Percentiles rank a stretch among this genome's conserved stretches.
phyloP scores from a whole-genome alignment of 352 stramenopile species.

The Albugo laibachii region DNA sequence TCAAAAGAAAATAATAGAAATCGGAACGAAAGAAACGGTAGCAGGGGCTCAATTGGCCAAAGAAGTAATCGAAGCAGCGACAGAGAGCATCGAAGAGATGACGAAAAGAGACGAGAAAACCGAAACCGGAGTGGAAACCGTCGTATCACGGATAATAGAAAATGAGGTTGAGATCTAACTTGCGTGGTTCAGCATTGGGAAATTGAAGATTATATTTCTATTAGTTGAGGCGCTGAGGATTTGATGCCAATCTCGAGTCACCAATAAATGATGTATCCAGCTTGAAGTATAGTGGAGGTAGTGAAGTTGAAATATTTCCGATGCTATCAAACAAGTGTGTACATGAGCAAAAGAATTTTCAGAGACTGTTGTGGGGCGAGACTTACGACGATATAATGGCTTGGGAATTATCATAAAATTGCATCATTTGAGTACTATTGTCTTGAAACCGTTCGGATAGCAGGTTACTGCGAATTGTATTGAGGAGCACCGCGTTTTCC shows the following conservation, averaged over 20 bases:
- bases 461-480: slow-evolving; percentile 50
- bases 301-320: slow-evolving; percentile 29
- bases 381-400: slow-evolving; percentile 38
- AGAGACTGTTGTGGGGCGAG: background rate
- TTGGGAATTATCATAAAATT: slow-evolving; percentile 49
- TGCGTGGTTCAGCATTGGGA: too few relatives aligned
- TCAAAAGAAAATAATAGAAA: background rate
- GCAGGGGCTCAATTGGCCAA: background rate
- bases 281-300: slow-evolving; percentile 40
- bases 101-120: slow-evolving; percentile 1
- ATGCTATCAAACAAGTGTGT: slow-evolving; percentile 13
- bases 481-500: slow-evolving; percentile 40
- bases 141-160: background rate
- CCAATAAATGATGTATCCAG: slow-evolving; percentile 42
- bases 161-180: background rate
- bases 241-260: background rate
- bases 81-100: slow-evolving; percentile 5
- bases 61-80: background rate
- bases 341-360: background rate
- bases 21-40: background rate
- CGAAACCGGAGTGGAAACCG: background rate
- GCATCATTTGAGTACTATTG: slow-evolving; percentile 31
- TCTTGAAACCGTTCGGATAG: slow-evolving; percentile 27
- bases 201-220: too few relatives aligned
- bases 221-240: background rate